A percentile compares a stretch with the other conserved stretches of the same genome.
These are phyloP conservation scores for Areca catechu DNA, from an alignment of 176 grass and related monocot genomes.

Conservation along the genomic window DNA sequence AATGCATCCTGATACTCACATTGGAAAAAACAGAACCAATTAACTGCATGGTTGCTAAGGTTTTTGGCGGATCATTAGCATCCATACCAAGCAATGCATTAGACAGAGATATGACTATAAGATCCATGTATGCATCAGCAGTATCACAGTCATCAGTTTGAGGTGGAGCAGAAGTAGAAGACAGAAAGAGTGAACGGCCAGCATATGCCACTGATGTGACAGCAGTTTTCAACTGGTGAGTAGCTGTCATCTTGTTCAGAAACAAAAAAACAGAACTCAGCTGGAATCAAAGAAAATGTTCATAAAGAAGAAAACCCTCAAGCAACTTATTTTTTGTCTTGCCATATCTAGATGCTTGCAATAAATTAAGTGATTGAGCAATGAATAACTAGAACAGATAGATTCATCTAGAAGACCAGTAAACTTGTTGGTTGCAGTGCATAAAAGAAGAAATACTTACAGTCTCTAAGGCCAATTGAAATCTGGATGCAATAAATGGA, in stretches of 20 bases:
- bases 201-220: conserved; percentile 89
- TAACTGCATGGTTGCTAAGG: conserved; percentile 86
- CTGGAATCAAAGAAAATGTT: not conserved
- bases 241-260: conserved; percentile 70
- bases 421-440: no score
- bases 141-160: conserved; percentile 35
- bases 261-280: conserved; percentile 14
- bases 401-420: conserved; percentile 6
- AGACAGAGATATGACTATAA: conserved; percentile 68
- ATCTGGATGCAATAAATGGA: conserved; percentile 74
- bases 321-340: no score
- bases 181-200: conserved; percentile 63
- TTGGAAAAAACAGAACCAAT: conserved; percentile 96
- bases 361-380: no score
- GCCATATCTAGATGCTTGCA: no score
- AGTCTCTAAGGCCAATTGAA: conserved; percentile 84
- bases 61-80: conserved; percentile 98
- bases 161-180: conserved; percentile 41
- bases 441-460: conserved; percentile 38
- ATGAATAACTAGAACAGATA: not conserved
- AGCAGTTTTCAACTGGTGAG: conserved; percentile 92
- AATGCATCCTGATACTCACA: conserved; percentile 40
- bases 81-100: conserved; percentile 99
- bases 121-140: conserved; percentile 38
- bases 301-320: no score